Evolutionary conservation across 2,329 filamentous ascomycete species (phyloP), one percentile per base, ranked within the genome.

Genomic region (Sarocladium kiliense): DNA sequence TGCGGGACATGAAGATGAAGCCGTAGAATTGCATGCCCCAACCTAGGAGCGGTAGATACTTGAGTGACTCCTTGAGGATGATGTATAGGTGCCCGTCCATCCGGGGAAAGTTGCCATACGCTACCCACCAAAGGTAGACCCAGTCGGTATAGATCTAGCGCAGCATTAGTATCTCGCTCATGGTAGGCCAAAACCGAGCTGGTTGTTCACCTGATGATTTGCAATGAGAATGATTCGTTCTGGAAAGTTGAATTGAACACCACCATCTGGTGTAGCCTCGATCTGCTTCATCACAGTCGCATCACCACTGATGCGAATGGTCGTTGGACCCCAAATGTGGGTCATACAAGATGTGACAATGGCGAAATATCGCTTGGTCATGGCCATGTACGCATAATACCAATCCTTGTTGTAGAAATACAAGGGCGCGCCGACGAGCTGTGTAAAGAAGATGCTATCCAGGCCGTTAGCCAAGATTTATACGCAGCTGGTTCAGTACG

Each of bases 71-170:
- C 66, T 96, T 96, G 54, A 95, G 75, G 64, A 96, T 93, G 67
- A 96, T 96, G 74, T 91, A 95, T 64, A 96, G 79, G 66, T 91
- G 87, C 11, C 91, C 91, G 64, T 94, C 88, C 82, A 91, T 90
- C 54, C 81, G 79, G 56, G 88, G 88, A 2, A 63, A 69, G 65
- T 86, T 86, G 25, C 88, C 90, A 64, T 96, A 96, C n/a, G 86
- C 89, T 25, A 91, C 86, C 91, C 91, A 96, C 91, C 91, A 96
- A 7, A 96, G 80, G 67, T 96, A 96, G 9, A 95, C 72, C 91
- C 90, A 96, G 71, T 96, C 90, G 9, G 90, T 93, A 67, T 96
- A 95, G 54, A 95, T 85, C 81, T 81, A 61, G 23, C 26, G 5
- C n/a, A n/a, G n/a, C n/a, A n/a, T n/a, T n/a, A n/a, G n/a, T n/a